Evolutionary conservation across 805 yeast genomes (phyloP), one percentile per base, ranked within the genome.

Genomic region (Yamadazyma akitaensis): DNA sequence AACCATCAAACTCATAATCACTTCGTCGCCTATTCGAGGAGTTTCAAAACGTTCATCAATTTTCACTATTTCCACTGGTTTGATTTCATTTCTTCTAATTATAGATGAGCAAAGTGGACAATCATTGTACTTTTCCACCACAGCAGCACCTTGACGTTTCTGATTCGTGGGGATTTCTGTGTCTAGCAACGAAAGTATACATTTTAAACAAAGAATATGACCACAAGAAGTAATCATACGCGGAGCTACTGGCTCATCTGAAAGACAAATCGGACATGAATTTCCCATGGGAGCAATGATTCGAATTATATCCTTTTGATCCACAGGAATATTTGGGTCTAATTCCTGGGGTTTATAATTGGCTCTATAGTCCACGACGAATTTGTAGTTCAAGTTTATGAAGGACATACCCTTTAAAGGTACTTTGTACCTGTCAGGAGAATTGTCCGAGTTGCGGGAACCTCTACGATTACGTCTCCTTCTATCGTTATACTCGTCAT

Each of bases 161-260:
- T 69, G 65, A 43, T 63, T 63, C 17, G 54, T 56, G 1, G 77
- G 77, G 2, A 72, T 63, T 47, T 72, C 75, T 16, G 83, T 80
- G 32, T 79, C 85, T 37, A 88, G 68, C 56, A 87, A 79, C 38
- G 90, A 79, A 46, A 90, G 63, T 26, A 92, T 64, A 63, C 99
- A 94, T 12, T 90, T 80, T 46, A 80, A 74, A 60, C 99, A 94
- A 58, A 94, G 80, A 13, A 90, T 76, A 61, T 94, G 99, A 5
- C 99, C 99, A 68, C 99, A 94, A 11, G 82, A 77, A 4, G 73
- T 68, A 25, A 89, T 82, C 98, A 94, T 95, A 46, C 98, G 72
- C 2, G 99, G 97, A 0, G 97, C 97, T 14, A 86, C 79, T 12
- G 94, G 87, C 12, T 82, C 83, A 42, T 88, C 95, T 28, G 84